Percentiles rank a stretch among this genome's conserved stretches.
These are phyloP conservation scores for Linum tenue DNA, from an alignment of 345 rosid species.

Conservation along the genomic window DNA sequence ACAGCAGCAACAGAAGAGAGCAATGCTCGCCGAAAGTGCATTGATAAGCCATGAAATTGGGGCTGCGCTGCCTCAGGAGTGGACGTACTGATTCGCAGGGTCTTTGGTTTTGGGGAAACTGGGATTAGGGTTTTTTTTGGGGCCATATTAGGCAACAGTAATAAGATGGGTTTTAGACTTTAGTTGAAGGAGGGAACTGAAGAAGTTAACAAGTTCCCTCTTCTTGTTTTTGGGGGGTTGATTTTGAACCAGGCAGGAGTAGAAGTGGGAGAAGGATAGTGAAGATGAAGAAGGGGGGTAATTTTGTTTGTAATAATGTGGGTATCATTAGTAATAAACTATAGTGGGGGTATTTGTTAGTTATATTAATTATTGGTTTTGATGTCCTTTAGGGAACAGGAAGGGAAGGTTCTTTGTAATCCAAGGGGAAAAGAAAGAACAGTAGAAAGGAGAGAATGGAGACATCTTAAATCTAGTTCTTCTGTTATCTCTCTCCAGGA, in stretches of 20 bases:
- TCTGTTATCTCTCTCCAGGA: too few relatives aligned
- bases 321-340: background rate
- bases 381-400: background rate
- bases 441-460: background rate
- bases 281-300: background rate
- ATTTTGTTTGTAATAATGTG: background rate
- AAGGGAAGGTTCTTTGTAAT: background rate
- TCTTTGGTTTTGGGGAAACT: background rate
- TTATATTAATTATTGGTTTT: background rate
- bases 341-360: too few relatives aligned
- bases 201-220: too few relatives aligned
- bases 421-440: background rate
- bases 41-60: background rate
- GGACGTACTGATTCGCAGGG: background rate
- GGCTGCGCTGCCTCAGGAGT: background rate
- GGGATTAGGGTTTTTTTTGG: background rate
- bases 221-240: background rate
- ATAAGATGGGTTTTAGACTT: background rate
- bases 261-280: background rate
- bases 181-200: too few relatives aligned
- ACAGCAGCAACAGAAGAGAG: background rate
- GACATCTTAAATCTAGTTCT: background rate
- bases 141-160: background rate
- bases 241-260: background rate
- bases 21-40: background rate